Evolutionary conservation across 495 filamentous ascomycete species (phyloP).

Genomic region (Penicillium daleae): DNA sequence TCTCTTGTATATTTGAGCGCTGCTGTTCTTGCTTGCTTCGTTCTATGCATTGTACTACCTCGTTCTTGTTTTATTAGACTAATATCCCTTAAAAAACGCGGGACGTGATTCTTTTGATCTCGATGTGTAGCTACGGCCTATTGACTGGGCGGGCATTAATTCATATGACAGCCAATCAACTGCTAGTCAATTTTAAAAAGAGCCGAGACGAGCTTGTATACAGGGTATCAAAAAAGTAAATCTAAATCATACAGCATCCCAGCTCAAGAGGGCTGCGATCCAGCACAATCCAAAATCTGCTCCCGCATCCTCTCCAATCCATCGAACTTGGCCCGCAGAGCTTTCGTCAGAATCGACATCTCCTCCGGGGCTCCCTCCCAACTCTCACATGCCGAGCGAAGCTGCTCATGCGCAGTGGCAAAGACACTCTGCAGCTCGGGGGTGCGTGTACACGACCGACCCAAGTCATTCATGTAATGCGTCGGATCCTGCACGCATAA

Average conservation of each 20-base stretch:
- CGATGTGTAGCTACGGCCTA: not conserved
- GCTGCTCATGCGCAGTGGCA: conserved; percentile 24
- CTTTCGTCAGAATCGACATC: conserved; percentile 32
- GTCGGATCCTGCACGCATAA: conserved; percentile 66
- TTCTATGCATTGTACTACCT: not conserved
- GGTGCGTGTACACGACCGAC: conserved; percentile 42
- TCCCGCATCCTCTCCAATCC: conserved; percentile 28
- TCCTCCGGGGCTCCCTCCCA: conserved; percentile 22
- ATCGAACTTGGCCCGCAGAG: conserved; percentile 43
- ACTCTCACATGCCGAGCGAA: conserved; percentile 24
- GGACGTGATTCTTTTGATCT: not conserved
- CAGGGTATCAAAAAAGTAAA: conserved; percentile 15
- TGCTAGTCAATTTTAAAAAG: not conserved
- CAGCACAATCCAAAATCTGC: conserved; percentile 10
- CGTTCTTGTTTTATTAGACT: not conserved
- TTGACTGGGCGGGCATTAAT: not conserved
- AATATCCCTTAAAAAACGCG: not conserved
- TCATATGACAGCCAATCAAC: not conserved
- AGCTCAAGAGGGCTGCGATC: not conserved
- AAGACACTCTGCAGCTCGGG: conserved; percentile 37
- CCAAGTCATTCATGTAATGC: conserved; percentile 59
- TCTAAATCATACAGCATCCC: not conserved
- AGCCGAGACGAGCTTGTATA: conserved; percentile 19
- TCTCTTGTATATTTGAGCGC: not conserved
- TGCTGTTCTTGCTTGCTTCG: not conserved